These are phyloP conservation scores for Telfairia occidentalis DNA, from an alignment of 331 rosid species.

Conservation along the genomic window DNA sequence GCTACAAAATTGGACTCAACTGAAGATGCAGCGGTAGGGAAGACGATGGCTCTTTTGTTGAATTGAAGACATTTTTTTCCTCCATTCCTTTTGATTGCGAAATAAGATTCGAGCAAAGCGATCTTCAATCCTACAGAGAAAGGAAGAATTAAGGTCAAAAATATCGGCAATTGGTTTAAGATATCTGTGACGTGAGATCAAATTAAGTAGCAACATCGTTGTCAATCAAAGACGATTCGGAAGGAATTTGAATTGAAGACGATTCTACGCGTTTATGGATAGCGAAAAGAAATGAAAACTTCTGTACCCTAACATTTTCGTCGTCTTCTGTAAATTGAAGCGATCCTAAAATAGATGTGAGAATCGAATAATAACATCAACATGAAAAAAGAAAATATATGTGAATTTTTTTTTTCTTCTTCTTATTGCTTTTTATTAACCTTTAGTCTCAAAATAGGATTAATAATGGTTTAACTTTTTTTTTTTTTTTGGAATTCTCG, in stretches of 20 bases:
- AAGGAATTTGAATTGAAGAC: neutral
- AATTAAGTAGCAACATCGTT: neutral
- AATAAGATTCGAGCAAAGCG: neutral
- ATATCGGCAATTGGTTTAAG: neutral
- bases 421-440: no score
- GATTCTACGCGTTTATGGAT: neutral
- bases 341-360: neutral
- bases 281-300: neutral
- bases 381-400: neutral
- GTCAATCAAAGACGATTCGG: neutral
- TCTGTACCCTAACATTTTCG: neutral
- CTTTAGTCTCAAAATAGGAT: no score
- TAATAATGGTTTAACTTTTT: no score
- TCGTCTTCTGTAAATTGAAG: neutral
- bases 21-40: neutral
- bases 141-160: neutral
- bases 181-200: neutral
- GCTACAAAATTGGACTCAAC: neutral
- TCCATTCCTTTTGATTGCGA: neutral
- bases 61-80: neutral
- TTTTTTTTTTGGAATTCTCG: no score
- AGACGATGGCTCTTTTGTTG: neutral
- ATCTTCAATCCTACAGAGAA: neutral
- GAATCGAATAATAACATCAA: neutral
- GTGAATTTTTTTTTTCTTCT: no score